phyloP scores from a whole-genome alignment of 495 filamentous ascomycete genomes.

The Trichocladium uniseriatum region DNA sequence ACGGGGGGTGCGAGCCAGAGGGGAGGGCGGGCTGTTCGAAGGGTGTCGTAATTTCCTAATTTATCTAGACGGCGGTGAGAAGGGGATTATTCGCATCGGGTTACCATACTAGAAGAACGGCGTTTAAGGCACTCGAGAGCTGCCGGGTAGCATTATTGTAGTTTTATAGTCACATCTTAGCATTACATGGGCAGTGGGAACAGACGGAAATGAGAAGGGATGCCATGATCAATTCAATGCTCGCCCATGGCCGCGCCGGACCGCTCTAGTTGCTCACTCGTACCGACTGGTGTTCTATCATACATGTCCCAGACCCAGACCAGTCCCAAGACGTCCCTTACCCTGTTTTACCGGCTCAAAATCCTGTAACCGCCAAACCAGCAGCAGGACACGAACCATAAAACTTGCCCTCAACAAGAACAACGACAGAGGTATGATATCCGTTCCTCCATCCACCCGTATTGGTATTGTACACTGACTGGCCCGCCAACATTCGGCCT shows the following conservation, averaged over 20 bases:
- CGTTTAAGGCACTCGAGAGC: neutral
- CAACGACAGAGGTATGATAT: neutral
- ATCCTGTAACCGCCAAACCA: neutral
- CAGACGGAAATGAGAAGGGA: slow-evolving; percentile 2
- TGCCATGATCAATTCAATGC: neutral
- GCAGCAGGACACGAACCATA: neutral
- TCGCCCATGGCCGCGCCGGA: slow-evolving; percentile 3
- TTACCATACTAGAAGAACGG: neutral
- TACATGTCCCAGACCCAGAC: neutral
- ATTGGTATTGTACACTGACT: neutral
- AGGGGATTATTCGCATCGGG: neutral
- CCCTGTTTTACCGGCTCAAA: neutral
- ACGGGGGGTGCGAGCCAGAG: slow-evolving; percentile 21
- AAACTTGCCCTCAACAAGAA: no score
- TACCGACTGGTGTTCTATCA: neutral
- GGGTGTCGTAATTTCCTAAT: neutral
- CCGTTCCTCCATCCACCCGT: neutral
- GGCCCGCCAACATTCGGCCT: neutral
- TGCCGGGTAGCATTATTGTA: neutral
- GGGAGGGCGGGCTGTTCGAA: neutral
- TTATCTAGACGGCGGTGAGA: no score
- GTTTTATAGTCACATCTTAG: neutral
- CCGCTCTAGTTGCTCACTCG: slow-evolving; percentile 3
- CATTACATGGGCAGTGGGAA: neutral
- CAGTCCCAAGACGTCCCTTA: neutral